These are phyloP conservation scores for Plasmodium vivax DNA, from an alignment of 169 alveolate species.

Conservation along the genomic window DNA sequence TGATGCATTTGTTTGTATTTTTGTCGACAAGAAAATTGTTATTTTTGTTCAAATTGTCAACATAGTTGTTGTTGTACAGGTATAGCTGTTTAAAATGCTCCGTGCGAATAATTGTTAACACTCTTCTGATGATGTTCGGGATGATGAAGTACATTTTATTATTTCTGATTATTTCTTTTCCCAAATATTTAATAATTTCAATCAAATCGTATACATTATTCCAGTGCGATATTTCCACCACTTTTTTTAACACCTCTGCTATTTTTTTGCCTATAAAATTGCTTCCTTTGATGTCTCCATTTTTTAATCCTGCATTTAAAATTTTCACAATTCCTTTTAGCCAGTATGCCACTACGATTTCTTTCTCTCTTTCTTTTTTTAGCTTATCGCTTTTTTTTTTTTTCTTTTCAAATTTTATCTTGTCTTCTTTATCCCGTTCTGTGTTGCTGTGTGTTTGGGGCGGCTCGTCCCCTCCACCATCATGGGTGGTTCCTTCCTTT, in stretches of 20 bases:
- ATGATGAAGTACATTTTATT: slow-evolving; percentile 62
- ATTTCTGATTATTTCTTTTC: slow-evolving; percentile 63
- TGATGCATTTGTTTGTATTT: slow-evolving; percentile 7
- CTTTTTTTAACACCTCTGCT: slow-evolving; percentile 60
- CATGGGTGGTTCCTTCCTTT: not conserved
- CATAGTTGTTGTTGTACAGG: slow-evolving; percentile 62
- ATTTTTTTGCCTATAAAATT: slow-evolving; percentile 59
- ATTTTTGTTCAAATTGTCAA: slow-evolving; percentile 51
- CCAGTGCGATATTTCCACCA: slow-evolving; percentile 67
- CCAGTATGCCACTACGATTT: slow-evolving; percentile 63
- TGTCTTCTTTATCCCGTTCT: slow-evolving; percentile 19
- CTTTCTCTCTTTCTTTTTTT: slow-evolving; percentile 68
- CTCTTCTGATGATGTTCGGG: slow-evolving; percentile 67
- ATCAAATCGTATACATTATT: slow-evolving; percentile 62
- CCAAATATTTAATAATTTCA: slow-evolving; percentile 70
- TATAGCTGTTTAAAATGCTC: slow-evolving; percentile 71
- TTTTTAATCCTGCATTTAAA: slow-evolving; percentile 50
- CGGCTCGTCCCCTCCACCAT: not conserved
- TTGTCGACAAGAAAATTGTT: slow-evolving; percentile 17
- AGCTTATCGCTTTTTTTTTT: slow-evolving; percentile 32
- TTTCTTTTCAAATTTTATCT: slow-evolving; percentile 62
- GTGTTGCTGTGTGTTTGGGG: not conserved
- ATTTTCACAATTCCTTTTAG: slow-evolving; percentile 60
- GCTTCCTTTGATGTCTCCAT: slow-evolving; percentile 64
- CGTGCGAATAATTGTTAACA: slow-evolving; percentile 45